phyloP scores from a whole-genome alignment of 768 basidiomycete genomes.

The Cytidiella melzeri region DNA sequence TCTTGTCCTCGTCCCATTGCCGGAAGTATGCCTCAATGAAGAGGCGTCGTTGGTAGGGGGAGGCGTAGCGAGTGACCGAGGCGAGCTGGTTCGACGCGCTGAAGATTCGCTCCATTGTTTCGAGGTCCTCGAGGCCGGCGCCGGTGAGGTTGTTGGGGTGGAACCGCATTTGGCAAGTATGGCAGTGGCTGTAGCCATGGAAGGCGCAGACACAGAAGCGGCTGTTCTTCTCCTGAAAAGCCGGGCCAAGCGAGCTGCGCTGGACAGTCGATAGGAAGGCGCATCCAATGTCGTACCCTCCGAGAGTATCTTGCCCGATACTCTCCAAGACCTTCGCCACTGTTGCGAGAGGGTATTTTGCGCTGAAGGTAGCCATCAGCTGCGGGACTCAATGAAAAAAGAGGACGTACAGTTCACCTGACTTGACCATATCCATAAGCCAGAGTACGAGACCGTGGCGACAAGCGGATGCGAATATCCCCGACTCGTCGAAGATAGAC shows the following conservation, averaged over 20 bases:
- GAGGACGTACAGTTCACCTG: conserved; percentile 17
- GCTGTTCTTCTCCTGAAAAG: background rate
- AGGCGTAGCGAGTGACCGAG: conserved; percentile 8
- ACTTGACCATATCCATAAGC: conserved; percentile 14
- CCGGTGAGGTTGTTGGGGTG: conserved; percentile 26
- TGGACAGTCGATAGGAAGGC: conserved; percentile 12
- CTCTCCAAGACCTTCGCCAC: conserved; percentile 6
- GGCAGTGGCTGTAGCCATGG: conserved; percentile 31
- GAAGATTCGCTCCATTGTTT: conserved; percentile 28
- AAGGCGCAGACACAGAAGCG: conserved; percentile 23
- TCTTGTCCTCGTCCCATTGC: conserved; percentile 17
- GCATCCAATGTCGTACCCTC: conserved; percentile 19
- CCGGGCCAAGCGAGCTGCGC: conserved; percentile 9
- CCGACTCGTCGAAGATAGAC: conserved; percentile 32
- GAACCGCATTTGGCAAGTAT: conserved; percentile 25
- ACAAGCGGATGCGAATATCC: conserved; percentile 28
- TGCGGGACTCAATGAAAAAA: background rate
- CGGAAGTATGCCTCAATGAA: conserved; percentile 9
- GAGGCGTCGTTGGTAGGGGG: conserved; percentile 6
- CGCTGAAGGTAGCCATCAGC: conserved; percentile 4
- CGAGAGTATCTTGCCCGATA: background rate
- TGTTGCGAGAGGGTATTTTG: conserved; percentile 19
- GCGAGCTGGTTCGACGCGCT: conserved; percentile 26
- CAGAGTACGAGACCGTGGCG: conserved; percentile 15
- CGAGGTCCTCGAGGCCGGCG: conserved; percentile 32